Base-by-base conservation (phyloP, 805 yeast genomes). In the Barnettozyma vustinii region DNA sequence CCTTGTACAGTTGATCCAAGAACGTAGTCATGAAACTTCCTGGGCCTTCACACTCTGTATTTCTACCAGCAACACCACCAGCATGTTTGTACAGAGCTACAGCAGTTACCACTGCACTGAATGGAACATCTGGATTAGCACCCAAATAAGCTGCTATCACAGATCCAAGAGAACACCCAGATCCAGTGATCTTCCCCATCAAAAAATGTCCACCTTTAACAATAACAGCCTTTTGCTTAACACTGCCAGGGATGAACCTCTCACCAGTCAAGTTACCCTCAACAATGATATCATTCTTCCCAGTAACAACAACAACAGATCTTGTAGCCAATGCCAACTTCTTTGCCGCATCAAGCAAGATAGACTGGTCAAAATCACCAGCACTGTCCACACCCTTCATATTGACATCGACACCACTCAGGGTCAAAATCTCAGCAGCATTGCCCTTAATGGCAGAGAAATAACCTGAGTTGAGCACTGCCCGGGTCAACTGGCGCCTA, bases 121-220 rank as follows among this genome's bases (percentile, higher is more conserved):
- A 51, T n/a, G 49, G 52, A 16, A 35, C 37, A 7, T 45, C 19
- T 16, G 43, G 41, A 30, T 51, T 53, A 4, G 56, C 52, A 42
- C 46, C 52, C 18, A 49, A 25, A 23, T 42, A 74, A 1, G 86
- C 70, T 0, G 86, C 82, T 46, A 88, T 79, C 0, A 79, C 75
- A 41, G 90, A 80, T 1, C 96, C 96, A 36, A 89, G 66, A 0
- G 92, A 78, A 53, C 96, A 89, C 0, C 96, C 96, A 2, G 90
- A 72, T 0, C 95, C 96, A 0, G 96, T 88, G 5, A 88, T 76
- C 10, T 68, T 62, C 0, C 83, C 83, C 84, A 88, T 81, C 16
- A 81, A 55, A 19, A 66, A 65, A 55, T 79, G 74, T 1, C 94
- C 89, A 6, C 91, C 92, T 9, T 57, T 49, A 5, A 81, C 60